phyloP scores from a whole-genome alignment of 306 rosid genomes.

The Echinosophora koreensis region DNA sequence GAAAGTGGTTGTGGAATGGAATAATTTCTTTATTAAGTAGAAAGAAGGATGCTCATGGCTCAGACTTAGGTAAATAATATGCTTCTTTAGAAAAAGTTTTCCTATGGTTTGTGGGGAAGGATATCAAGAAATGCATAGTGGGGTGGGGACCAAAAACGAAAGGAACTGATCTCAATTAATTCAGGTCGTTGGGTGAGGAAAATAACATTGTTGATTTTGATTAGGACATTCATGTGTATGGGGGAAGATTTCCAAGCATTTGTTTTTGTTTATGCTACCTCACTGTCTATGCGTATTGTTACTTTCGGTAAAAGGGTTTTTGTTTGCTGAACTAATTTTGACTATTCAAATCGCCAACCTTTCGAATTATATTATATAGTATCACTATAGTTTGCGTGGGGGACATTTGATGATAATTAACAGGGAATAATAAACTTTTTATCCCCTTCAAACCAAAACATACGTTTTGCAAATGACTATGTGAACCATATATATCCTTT shows the following conservation, averaged over 20 bases:
- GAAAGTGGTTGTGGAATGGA: constrained; percentile 56
- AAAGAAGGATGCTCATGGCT: constrained; percentile 61
- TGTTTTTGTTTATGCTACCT: constrained; percentile 41
- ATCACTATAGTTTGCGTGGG: background rate
- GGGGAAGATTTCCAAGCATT: constrained; percentile 37
- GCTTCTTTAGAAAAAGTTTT: constrained; percentile 45
- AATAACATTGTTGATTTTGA: constrained; percentile 2
- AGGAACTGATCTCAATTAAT: constrained; percentile 47
- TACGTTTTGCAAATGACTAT: constrained; percentile 24
- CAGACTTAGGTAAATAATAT: constrained; percentile 44
- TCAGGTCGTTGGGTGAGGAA: constrained; percentile 26
- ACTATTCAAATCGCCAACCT: constrained; percentile 36
- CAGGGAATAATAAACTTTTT: constrained; percentile 25
- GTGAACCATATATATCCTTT: background rate
- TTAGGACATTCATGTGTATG: constrained; percentile 20
- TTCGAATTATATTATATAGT: background rate
- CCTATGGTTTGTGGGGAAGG: constrained; percentile 54
- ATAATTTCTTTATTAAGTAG: constrained; percentile 42
- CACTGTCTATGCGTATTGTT: constrained; percentile 33
- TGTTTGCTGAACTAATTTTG: constrained; percentile 47
- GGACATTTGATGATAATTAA: background rate
- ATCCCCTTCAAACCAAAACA: constrained; percentile 30
- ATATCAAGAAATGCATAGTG: constrained; percentile 30
- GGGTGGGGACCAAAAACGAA: constrained; percentile 56
- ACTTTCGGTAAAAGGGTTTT: constrained; percentile 18